A percentile compares a stretch with the other conserved stretches of the same genome.
phyloP scores from a whole-genome alignment of 148 eudicot species.

The Simmondsia chinensis region DNA sequence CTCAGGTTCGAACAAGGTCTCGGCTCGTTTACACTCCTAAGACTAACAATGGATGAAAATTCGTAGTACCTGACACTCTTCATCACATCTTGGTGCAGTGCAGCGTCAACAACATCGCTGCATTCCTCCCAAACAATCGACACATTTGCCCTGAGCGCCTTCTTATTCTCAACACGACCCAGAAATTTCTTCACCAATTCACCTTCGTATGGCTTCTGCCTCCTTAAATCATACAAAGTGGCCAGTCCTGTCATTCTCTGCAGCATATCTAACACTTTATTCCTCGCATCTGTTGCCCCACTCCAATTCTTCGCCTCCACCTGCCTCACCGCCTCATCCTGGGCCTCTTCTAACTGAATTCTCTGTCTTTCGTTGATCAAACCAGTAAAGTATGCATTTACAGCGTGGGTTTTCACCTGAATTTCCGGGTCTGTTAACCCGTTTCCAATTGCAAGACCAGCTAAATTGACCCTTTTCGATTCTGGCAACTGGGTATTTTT shows the following conservation, averaged over 20 bases:
- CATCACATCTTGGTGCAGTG: conserved; percentile 68
- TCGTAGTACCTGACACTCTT: conserved; percentile 69
- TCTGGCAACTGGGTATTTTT: conserved; percentile 26
- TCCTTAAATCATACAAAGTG: conserved; percentile 58
- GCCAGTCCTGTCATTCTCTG: conserved; percentile 70
- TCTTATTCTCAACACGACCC: conserved; percentile 30
- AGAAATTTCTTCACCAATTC: conserved; percentile 33
- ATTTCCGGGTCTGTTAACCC: conserved; percentile 66
- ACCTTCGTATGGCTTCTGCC: conserved; percentile 40
- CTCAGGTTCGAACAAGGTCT: too few relatives aligned
- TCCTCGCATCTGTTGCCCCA: conserved; percentile 52
- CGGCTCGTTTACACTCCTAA: too few relatives aligned
- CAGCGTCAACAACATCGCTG: conserved; percentile 32
- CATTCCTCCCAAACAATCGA: conserved; percentile 40
- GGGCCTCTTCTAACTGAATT: conserved; percentile 32
- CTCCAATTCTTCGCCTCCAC: conserved; percentile 32
- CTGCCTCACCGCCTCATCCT: conserved; percentile 26
- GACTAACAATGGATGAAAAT: too few relatives aligned
- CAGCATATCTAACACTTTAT: conserved; percentile 16
- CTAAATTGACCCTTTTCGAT: conserved; percentile 37
- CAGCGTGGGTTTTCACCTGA: conserved; percentile 68
- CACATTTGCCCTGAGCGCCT: conserved; percentile 38
- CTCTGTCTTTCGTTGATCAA: conserved; percentile 55
- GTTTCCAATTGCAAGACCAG: conserved; percentile 73
- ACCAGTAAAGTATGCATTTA: conserved; percentile 48